Evolutionary conservation across 1,284 basidiomycete species (phyloP), one percentile per base, ranked within the genome.

Genomic region (Bondarzewia mesenterica): DNA sequence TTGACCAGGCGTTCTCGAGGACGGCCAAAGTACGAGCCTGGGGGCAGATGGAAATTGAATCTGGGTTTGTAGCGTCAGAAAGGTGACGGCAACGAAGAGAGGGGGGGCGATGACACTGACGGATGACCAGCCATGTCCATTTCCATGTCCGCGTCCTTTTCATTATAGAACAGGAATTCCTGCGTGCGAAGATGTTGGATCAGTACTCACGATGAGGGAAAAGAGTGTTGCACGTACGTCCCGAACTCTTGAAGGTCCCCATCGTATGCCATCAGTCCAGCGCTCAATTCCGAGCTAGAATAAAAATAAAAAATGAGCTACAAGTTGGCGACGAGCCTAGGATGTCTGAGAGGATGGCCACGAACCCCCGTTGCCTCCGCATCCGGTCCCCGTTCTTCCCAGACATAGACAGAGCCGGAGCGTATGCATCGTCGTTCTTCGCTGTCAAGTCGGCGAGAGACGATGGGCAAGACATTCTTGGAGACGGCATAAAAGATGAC

Each of bases 161-260:
- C 70, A 47, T 68, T 63, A 54, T 72, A 71, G 52, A 68, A 64
- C 20, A 71, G 58, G 55, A 71, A 71, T 47, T 71, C 69, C 44
- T 56, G 37, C 49, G 45, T 23, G 29, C n/a, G n/a, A n/a, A n/a
- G n/a, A n/a, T n/a, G 41, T 44, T 20, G 21, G 27, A 22, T 25
- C 26, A 44, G 42, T 44, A 41, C 46, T 39, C 10, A 29, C 7
- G 6, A 15, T 16, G 25, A 25, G 2, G 6, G 25, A 36, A 14
- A n/a, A 14, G 18, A 44, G 10, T 15, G 20, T 12, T 4, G 26
- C 10, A 46, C 40, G 7, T 46, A 86, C 86, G 57, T 87, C 45
- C 16, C 45, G 45, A 40, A 86, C 83, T 46, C 84, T 75, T 57
- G 82, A 85, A 12, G 84, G 84, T 1, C 85, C 84, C 86, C 86